A percentile compares a stretch with the other conserved stretches of the same genome.
Evolutionary conservation across 1,284 basidiomycete genomes (phyloP).

Genomic region (Prillingera fragicola): DNA sequence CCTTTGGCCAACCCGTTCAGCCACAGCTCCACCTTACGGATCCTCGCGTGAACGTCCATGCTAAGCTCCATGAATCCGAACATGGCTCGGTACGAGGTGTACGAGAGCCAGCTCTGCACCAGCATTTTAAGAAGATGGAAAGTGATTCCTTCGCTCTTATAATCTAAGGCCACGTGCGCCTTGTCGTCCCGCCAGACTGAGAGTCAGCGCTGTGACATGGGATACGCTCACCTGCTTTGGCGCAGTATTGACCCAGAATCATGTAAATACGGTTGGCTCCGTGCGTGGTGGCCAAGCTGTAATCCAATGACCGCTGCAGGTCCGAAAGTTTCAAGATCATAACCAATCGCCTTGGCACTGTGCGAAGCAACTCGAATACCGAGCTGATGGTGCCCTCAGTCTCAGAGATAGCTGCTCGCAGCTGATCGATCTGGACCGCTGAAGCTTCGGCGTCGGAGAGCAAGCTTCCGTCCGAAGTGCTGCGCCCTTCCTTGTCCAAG

Average conservation of each 20-base stretch:
- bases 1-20: slow-evolving; percentile 43
- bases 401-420: slow-evolving; percentile 61
- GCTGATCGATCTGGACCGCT: slow-evolving; percentile 61
- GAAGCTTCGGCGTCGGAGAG: slow-evolving; percentile 66
- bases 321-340: slow-evolving; percentile 54
- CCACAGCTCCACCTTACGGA: slow-evolving; percentile 63
- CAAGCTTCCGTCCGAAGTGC: slow-evolving; percentile 50
- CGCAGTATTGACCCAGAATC: slow-evolving; percentile 86
- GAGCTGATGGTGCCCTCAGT: slow-evolving; percentile 73
- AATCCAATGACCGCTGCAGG: slow-evolving; percentile 60
- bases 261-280: slow-evolving; percentile 76
- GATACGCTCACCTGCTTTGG: slow-evolving; percentile 40
- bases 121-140: slow-evolving; percentile 17
- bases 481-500: slow-evolving; percentile 33
- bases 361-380: slow-evolving; percentile 75
- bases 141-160: slow-evolving; percentile 20
- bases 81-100: slow-evolving; percentile 33
- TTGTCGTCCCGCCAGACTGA: slow-evolving; percentile 78
- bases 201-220: slow-evolving; percentile 12
- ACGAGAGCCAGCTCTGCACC: slow-evolving; percentile 17
- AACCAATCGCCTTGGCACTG: slow-evolving; percentile 60
- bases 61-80: slow-evolving; percentile 38
- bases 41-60: slow-evolving; percentile 64
- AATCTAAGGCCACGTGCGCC: slow-evolving; percentile 12
- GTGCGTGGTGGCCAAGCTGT: slow-evolving; percentile 54